These are phyloP conservation scores for Tuber brumale DNA, from an alignment of 495 filamentous ascomycete genomes.

Conservation along the genomic window DNA sequence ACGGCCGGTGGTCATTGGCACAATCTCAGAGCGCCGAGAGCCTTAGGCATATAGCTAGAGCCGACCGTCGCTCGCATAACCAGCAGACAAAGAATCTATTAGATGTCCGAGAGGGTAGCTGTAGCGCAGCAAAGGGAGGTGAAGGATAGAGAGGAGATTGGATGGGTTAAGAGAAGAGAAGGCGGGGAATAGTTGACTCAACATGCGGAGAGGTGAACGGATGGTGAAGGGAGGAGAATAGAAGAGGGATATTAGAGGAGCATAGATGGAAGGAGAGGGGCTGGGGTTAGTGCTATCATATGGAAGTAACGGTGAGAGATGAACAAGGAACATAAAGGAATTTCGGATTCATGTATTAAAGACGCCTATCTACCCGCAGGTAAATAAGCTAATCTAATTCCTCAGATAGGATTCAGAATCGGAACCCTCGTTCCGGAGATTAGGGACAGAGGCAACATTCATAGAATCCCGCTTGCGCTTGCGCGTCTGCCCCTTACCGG, in stretches of 20 bases:
- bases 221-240: background rate
- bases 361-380: too few species aligned
- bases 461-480: background rate
- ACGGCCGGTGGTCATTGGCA: background rate
- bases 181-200: too few species aligned
- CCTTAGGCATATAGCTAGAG: background rate
- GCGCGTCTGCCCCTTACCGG: conserved; percentile 6
- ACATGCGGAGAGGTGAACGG: too few species aligned
- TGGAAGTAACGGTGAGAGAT: too few species aligned
- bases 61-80: background rate
- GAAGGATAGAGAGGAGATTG: background rate
- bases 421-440: background rate
- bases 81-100: background rate
- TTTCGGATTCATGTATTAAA: too few species aligned
- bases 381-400: background rate
- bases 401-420: background rate
- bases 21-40: background rate
- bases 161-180: too few species aligned
- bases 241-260: background rate
- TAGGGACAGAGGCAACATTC: background rate
- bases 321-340: too few species aligned
- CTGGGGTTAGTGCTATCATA: too few species aligned
- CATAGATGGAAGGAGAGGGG: too few species aligned
- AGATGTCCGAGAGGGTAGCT: background rate
- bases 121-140: background rate